Percentiles rank a stretch among this genome's conserved stretches.
Evolutionary conservation across 805 yeast species (phyloP).

Genomic region (Pichia gijzeniarum): DNA sequence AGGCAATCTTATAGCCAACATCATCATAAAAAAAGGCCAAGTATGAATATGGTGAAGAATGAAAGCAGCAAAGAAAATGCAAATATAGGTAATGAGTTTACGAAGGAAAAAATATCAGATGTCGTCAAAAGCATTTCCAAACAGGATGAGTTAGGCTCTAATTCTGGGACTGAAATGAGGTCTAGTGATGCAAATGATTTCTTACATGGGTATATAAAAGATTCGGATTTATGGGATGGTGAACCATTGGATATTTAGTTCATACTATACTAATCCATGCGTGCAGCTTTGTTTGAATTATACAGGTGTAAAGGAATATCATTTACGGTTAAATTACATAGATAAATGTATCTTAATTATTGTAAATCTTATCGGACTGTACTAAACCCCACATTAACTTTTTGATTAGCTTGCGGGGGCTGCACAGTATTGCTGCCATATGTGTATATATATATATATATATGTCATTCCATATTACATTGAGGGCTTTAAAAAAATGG

Average conservation of each 20-base stretch:
- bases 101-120: not conserved
- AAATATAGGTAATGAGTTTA: not conserved
- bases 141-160: not conserved
- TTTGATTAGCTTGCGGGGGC: no score
- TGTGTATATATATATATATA: no score
- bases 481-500: no score
- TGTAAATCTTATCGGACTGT: no score
- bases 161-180: constrained; percentile 2
- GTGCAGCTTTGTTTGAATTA: no score
- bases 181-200: not conserved
- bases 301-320: no score
- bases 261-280: no score
- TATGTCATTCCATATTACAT: no score
- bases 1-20: constrained; percentile 27
- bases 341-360: no score
- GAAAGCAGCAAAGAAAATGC: not conserved
- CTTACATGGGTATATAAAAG: constrained; percentile 12
- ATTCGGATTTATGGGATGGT: constrained; percentile 24
- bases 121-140: constrained; percentile 6
- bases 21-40: constrained; percentile 14
- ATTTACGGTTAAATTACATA: no score
- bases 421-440: no score
- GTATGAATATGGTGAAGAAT: constrained; percentile 1
- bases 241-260: constrained; percentile 14
- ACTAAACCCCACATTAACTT: no score